These are phyloP conservation scores for Glycine tomentella DNA, from an alignment of 306 rosid genomes.

Conservation along the genomic window DNA sequence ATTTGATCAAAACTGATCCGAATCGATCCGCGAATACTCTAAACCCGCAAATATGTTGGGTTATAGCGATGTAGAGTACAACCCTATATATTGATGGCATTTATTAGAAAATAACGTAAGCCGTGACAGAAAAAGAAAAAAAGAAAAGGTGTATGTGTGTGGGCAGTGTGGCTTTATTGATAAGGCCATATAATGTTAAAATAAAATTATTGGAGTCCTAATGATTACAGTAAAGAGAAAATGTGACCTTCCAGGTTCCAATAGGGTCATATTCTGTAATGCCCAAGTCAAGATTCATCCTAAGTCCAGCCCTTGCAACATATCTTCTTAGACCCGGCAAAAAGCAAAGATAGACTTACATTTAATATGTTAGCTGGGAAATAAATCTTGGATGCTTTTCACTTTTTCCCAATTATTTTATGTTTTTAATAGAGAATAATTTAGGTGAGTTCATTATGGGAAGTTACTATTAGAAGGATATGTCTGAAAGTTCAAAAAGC, in stretches of 20 bases:
- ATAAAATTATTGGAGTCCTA: slow-evolving; percentile 19
- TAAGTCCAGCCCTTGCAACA: background rate
- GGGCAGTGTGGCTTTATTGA: background rate
- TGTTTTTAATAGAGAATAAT: background rate
- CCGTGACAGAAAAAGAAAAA: no score
- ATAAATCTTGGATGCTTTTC: slow-evolving; percentile 24
- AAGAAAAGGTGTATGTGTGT: no score
- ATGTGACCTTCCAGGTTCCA: slow-evolving; percentile 47
- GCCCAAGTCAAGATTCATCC: slow-evolving; percentile 31
- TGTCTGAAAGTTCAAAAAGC: background rate
- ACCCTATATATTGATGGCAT: no score
- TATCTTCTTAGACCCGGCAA: slow-evolving; percentile 44
- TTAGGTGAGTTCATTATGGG: background rate
- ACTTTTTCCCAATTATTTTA: background rate
- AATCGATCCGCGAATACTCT: no score
- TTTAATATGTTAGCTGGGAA: background rate
- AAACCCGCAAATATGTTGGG: no score
- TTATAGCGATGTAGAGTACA: no score
- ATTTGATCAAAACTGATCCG: no score
- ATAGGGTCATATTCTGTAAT: slow-evolving; percentile 41
- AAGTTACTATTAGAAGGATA: background rate
- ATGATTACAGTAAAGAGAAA: slow-evolving; percentile 26
- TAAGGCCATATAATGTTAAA: background rate
- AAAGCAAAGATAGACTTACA: slow-evolving; percentile 33
- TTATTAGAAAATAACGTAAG: no score